Conservation (phyloP, 805 yeast species). For the Pichia sporocuriosa region DNA sequence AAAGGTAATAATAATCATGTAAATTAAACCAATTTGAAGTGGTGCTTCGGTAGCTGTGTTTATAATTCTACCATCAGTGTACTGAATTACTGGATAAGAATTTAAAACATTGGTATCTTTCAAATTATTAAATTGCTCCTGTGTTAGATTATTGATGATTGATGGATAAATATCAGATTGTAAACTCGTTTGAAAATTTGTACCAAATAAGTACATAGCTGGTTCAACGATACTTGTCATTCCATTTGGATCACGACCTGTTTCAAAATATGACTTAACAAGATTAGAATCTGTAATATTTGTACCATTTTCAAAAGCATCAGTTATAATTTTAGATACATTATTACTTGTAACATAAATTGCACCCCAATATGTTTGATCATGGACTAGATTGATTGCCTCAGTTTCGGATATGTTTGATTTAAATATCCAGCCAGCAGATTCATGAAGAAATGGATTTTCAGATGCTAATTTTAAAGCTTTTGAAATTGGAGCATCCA, state of each 20-base stretch:
- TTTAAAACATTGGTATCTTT: slow-evolving; percentile 18
- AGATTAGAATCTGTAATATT: slow-evolving; percentile 23
- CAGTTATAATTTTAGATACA: slow-evolving; percentile 34
- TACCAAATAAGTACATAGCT: slow-evolving; percentile 33
- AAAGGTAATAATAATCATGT: slow-evolving; percentile 63
- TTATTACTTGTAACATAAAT: slow-evolving; percentile 42
- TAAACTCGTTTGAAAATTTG: slow-evolving; percentile 19
- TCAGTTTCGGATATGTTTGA: slow-evolving; percentile 30
- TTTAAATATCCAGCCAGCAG: slow-evolving; percentile 34
- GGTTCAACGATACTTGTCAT: slow-evolving; percentile 42
- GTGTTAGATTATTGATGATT: slow-evolving; percentile 25
- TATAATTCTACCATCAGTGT: slow-evolving; percentile 12
- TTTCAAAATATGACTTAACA: slow-evolving; percentile 39
- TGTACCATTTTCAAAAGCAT: slow-evolving; percentile 35
- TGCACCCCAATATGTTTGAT: slow-evolving; percentile 58
- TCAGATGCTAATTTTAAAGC: slow-evolving; percentile 19
- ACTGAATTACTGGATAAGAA: slow-evolving; percentile 16
- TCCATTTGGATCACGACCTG: slow-evolving; percentile 55
- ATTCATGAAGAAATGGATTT: slow-evolving; percentile 10
- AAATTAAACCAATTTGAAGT: slow-evolving; percentile 68
- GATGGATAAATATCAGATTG: slow-evolving; percentile 19
- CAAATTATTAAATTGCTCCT: slow-evolving; percentile 21
- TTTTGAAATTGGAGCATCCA: slow-evolving; percentile 27
- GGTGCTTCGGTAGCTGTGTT: slow-evolving; percentile 58
- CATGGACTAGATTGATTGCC: slow-evolving; percentile 39